Percentiles rank a stretch among this genome's conserved stretches.
Conservation (phyloP, 176 grass and related monocot species). For the Pharus latifolius region DNA sequence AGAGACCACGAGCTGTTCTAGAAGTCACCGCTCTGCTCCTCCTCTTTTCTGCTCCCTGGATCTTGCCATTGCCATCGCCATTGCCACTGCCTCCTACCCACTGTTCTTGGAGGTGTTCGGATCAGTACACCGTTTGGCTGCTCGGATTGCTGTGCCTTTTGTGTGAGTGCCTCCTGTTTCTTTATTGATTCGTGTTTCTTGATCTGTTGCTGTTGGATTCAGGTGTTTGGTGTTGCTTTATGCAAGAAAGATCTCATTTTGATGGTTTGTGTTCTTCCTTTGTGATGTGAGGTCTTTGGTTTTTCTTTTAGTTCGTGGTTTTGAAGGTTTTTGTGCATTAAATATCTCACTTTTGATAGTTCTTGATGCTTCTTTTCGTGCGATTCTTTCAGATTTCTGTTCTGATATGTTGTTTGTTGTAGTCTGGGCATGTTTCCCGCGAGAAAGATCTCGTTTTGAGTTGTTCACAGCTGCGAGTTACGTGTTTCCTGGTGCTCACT, state of each 20-base stretch:
- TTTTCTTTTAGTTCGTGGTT: background rate
- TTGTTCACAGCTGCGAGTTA: constrained; percentile 20
- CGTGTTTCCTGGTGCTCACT: no score
- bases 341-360: constrained; percentile 8
- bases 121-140: constrained; percentile 6
- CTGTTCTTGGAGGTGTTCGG: constrained; percentile 2
- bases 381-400: background rate
- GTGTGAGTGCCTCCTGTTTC: constrained; percentile 12
- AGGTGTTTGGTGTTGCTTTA: background rate
- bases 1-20: constrained; percentile 54
- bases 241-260: constrained; percentile 13
- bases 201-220: background rate
- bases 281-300: background rate
- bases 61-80: constrained; percentile 38
- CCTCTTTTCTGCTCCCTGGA: constrained; percentile 23
- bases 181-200: constrained; percentile 16
- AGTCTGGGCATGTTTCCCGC: background rate
- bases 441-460: constrained; percentile 43
- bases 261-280: background rate
- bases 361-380: background rate
- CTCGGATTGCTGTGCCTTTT: background rate
- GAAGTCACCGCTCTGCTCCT: constrained; percentile 35
- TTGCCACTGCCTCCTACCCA: constrained; percentile 18
- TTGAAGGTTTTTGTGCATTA: background rate
- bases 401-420: no score